These are phyloP conservation scores for Meripilus lineatus DNA, from an alignment of 1,284 basidiomycete species.

Conservation along the genomic window DNA sequence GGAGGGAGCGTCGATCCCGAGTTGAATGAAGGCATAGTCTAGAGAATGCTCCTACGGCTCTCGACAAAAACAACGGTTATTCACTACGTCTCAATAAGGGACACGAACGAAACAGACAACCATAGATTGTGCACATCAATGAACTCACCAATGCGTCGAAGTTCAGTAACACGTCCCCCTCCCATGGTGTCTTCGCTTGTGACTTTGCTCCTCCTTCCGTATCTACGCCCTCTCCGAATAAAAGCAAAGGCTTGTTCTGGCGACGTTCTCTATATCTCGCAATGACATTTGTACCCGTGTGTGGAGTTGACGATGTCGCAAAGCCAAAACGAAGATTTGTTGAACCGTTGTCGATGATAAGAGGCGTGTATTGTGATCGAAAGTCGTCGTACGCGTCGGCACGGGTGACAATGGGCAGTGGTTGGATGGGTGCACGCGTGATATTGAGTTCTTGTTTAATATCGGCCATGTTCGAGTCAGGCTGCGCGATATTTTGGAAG, in stretches of 20 bases:
- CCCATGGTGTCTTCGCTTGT: conserved; percentile 80
- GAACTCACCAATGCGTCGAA: conserved; percentile 85
- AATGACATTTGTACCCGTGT: conserved; percentile 63
- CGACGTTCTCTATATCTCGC: conserved; percentile 87
- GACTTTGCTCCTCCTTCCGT: conserved; percentile 77
- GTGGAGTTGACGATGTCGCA: conserved; percentile 48
- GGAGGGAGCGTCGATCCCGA: conserved; percentile 78
- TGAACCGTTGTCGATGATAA: conserved; percentile 94
- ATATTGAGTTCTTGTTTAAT: conserved; percentile 21
- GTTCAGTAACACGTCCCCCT: conserved; percentile 86
- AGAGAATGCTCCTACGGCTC: conserved; percentile 84
- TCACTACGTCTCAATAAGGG: background rate
- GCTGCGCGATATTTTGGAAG: no score
- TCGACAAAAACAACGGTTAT: conserved; percentile 17
- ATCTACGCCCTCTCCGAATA: conserved; percentile 85
- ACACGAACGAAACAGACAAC: conserved; percentile 4
- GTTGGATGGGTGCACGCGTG: conserved; percentile 21
- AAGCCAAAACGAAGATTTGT: conserved; percentile 91
- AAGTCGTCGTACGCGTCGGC: conserved; percentile 26
- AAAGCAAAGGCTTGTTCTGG: conserved; percentile 70
- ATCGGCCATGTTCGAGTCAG: no score
- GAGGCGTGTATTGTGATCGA: conserved; percentile 48
- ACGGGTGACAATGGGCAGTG: conserved; percentile 19
- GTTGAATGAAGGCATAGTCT: conserved; percentile 86
- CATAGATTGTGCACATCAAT: no score